phyloP scores from a whole-genome alignment of 257 asterid genomes.

The Prunella vulgaris region DNA sequence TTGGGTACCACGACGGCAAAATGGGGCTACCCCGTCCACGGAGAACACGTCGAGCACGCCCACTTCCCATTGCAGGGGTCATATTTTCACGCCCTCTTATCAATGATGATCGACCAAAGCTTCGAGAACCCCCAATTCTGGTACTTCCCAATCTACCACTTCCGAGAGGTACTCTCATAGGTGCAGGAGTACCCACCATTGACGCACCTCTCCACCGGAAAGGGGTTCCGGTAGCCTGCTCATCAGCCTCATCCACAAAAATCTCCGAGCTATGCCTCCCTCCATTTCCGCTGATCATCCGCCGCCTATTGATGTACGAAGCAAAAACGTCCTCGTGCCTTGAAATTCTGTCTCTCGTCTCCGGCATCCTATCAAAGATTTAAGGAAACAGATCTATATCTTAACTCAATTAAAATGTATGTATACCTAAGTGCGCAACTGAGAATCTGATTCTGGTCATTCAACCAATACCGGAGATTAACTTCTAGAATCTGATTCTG shows the following conservation, averaged over 20 bases:
- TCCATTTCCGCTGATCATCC: conserved; percentile 18
- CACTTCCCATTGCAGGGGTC: conserved; percentile 36
- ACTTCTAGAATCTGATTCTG: no score
- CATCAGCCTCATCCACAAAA: conserved; percentile 33
- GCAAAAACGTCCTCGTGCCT: conserved; percentile 37
- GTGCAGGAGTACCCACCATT: conserved; percentile 36
- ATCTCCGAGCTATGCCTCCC: conserved; percentile 14
- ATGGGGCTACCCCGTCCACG: conserved; percentile 36
- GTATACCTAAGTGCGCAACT: not conserved
- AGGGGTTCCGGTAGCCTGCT: conserved; percentile 26
- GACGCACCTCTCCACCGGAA: conserved; percentile 42
- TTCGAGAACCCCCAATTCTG: conserved; percentile 29
- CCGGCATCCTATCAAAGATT: conserved; percentile 44
- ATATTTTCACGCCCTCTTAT: conserved; percentile 37
- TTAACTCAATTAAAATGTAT: not conserved
- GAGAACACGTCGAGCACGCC: conserved; percentile 39
- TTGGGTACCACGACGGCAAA: conserved; percentile 70
- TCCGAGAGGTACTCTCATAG: conserved; percentile 17
- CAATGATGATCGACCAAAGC: conserved; percentile 29
- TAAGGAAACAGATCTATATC: not conserved
- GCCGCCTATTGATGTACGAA: conserved; percentile 30
- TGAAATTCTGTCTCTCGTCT: conserved; percentile 49
- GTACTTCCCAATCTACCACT: conserved; percentile 35
- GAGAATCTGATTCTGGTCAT: not conserved
- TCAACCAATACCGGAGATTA: not conserved